Percentiles rank a stretch among this genome's conserved stretches.
Conservation (phyloP, 2,329 filamentous ascomycete genomes). For the Biscogniauxia mediterranea region DNA sequence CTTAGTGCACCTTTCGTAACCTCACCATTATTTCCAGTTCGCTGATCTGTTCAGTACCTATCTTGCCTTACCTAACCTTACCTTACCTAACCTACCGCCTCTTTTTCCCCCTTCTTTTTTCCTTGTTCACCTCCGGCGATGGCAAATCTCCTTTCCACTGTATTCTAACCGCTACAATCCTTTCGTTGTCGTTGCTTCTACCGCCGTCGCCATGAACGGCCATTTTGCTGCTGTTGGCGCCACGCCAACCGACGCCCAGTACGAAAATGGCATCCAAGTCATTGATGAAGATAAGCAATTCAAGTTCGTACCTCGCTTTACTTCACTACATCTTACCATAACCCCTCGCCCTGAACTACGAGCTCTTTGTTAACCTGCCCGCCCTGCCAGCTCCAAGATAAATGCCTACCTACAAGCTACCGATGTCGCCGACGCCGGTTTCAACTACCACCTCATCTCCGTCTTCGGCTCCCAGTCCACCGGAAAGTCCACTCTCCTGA, state of each 20-base stretch:
- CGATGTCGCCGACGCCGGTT: conserved; percentile 81
- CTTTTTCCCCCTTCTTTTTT: neutral
- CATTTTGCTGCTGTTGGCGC: conserved; percentile 76
- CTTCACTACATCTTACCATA: neutral
- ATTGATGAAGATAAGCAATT: conserved; percentile 96
- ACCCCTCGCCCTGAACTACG: neutral
- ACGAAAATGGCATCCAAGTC: conserved; percentile 94
- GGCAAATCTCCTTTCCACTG: conserved; percentile 8
- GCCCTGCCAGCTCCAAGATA: conserved; percentile 62
- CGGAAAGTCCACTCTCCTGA: conserved; percentile 94
- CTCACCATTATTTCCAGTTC: neutral
- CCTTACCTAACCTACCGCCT: neutral
- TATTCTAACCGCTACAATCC: conserved; percentile 12
- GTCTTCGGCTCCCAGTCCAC: conserved; percentile 99
- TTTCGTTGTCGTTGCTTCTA: conserved; percentile 12
- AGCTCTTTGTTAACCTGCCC: conserved; percentile 14
- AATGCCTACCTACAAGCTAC: conserved; percentile 79
- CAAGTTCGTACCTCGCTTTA: conserved; percentile 64
- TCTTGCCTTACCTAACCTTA: neutral
- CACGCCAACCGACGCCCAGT: conserved; percentile 62
- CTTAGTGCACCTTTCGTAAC: neutral
- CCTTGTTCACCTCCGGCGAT: conserved; percentile 6
- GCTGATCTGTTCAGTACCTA: neutral
- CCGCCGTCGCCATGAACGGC: conserved; percentile 61
- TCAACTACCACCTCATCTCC: conserved; percentile 99